Conservation (phyloP, 768 basidiomycete species). For the Tulasnella sp. region DNA sequence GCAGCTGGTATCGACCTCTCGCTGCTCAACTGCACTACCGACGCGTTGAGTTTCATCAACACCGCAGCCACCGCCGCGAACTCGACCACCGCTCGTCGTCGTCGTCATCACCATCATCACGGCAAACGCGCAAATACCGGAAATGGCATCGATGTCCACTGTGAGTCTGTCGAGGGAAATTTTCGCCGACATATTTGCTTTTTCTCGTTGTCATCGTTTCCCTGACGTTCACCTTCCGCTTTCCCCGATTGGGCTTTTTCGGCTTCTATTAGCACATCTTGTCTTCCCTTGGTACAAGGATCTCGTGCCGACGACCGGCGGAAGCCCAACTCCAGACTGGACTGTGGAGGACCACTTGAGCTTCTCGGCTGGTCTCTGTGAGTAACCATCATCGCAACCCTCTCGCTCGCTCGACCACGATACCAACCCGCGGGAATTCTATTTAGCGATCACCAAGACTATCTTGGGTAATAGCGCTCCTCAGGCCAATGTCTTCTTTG, state of each 20-base stretch:
- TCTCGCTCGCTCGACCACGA: not conserved
- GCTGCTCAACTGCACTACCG: not conserved
- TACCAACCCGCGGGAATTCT: not conserved
- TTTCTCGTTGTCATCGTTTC: not conserved
- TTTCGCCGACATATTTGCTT: slow-evolving; percentile 18
- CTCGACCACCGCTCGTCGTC: not conserved
- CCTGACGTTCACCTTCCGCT: not conserved
- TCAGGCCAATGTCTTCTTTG: slow-evolving; percentile 16
- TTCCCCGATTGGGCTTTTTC: not conserved
- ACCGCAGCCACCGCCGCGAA: not conserved
- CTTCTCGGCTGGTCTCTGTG: not conserved
- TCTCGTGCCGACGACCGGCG: slow-evolving; percentile 19
- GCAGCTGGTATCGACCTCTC: slow-evolving; percentile 13
- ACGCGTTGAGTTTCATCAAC: slow-evolving; percentile 14
- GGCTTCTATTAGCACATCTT: slow-evolving; percentile 9
- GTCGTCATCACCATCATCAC: too few relatives aligned
- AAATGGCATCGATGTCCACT: slow-evolving; percentile 14
- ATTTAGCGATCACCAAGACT: slow-evolving; percentile 17
- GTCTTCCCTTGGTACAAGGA: slow-evolving; percentile 21
- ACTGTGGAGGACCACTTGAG: not conserved
- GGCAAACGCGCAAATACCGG: slow-evolving; percentile 5
- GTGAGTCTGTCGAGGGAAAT: not conserved
- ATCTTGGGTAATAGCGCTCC: slow-evolving; percentile 6
- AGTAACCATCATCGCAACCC: not conserved
- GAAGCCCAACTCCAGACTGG: slow-evolving; percentile 19